Percentiles rank a stretch among this genome's conserved stretches.
Conservation (phyloP, 257 asterid species). For the Solanum virginianum region DNA sequence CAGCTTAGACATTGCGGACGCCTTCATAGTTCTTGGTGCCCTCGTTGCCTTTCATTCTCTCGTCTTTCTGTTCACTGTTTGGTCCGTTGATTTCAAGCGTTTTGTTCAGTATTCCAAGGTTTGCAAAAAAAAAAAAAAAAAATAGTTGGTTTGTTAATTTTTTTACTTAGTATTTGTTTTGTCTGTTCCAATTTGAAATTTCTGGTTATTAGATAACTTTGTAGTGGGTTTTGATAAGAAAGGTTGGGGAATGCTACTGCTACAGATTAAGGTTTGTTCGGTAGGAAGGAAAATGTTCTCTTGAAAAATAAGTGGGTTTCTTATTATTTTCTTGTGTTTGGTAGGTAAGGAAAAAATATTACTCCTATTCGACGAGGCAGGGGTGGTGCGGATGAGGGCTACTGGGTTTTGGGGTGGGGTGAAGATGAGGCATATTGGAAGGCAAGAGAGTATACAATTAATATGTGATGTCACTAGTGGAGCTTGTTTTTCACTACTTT, state of each 20-base stretch:
- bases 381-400: background rate
- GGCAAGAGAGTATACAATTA: too few species aligned
- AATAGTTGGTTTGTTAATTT: background rate
- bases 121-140: background rate
- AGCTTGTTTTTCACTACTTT: too few species aligned
- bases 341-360: background rate
- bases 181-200: background rate
- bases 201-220: background rate
- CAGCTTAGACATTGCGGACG: constrained; percentile 73
- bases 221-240: background rate
- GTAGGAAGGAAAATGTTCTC: background rate
- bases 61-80: constrained; percentile 79
- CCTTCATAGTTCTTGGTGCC: constrained; percentile 61
- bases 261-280: background rate
- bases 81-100: constrained; percentile 90
- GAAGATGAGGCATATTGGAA: background rate
- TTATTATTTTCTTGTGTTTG: background rate
- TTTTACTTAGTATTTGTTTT: background rate
- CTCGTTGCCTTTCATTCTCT: constrained; percentile 49
- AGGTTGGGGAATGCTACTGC: background rate
- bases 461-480: too few species aligned
- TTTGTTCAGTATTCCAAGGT: constrained; percentile 77
- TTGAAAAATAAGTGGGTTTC: background rate
- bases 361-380: background rate
- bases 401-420: background rate